Conservation (phyloP, 192 early-diverging fungal species). For the Coemansia sp. region DNA sequence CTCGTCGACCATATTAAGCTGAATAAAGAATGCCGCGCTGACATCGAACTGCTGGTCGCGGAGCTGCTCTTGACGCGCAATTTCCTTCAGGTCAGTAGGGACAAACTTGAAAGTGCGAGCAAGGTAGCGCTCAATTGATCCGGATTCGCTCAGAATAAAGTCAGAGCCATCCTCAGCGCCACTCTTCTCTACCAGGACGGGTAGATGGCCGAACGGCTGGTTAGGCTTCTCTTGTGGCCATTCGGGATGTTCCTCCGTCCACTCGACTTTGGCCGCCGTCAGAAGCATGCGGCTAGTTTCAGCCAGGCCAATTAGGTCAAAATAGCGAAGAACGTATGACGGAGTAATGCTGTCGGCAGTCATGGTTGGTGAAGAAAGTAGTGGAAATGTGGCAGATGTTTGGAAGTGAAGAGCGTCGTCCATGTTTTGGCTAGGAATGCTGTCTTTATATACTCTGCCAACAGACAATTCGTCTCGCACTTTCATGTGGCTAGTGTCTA, state of each 20-base stretch:
- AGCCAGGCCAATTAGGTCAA: conserved; percentile 27
- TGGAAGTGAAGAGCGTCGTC: not conserved
- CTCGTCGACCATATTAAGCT: not conserved
- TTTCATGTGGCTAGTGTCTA: not conserved
- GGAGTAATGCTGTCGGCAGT: conserved; percentile 8
- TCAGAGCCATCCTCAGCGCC: conserved; percentile 38
- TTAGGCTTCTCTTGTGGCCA: conserved; percentile 59
- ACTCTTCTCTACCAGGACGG: conserved; percentile 56
- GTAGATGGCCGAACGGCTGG: conserved; percentile 60
- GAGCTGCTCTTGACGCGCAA: conserved; percentile 41
- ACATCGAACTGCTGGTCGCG: conserved; percentile 28
- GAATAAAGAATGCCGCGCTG: not conserved
- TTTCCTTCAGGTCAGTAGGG: conserved; percentile 37
- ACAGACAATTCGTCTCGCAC: not conserved
- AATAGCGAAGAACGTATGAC: conserved; percentile 44
- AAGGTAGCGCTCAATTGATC: conserved; percentile 61
- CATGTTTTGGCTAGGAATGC: not conserved
- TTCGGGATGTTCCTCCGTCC: conserved; percentile 51
- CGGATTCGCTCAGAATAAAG: conserved; percentile 48
- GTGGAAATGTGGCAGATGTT: not conserved
- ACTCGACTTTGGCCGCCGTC: conserved; percentile 41
- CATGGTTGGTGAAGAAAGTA: not conserved
- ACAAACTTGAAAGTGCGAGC: conserved; percentile 50
- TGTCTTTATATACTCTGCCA: not conserved
- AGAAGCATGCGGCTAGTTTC: conserved; percentile 53